Evolutionary conservation across 768 basidiomycete genomes (phyloP), one percentile per base, ranked within the genome.

Genomic region (Rhizopogon vesiculosus): DNA sequence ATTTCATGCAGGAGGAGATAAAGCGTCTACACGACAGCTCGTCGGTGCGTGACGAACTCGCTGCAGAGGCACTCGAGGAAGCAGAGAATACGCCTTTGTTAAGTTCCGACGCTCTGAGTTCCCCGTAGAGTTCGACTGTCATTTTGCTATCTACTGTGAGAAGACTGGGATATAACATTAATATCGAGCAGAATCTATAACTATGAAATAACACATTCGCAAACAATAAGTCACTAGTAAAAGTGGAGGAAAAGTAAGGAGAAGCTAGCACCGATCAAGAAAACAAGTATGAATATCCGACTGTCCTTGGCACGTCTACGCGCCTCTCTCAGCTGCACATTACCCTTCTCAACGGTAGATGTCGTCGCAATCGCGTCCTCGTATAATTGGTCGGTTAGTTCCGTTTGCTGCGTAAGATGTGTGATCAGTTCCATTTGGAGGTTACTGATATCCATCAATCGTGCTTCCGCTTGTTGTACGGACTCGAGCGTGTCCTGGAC

Each of bases 181-280:
- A 7, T 33, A 49, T 6, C 38, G 9, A 9, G 22, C 46, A 25
- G 38, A 13, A 38, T 49, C 5, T 38, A 22, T 16, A 49, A 49
- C 19, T 59, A 60, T 51, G 45, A 22, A 42, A 10, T 38, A 42
- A 48, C 40, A 56, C 35, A 35, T 49, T 42, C 40, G 42, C 44
- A 35, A 39, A 57, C 6, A 44, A 59, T 28, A 33, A 29, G 31
- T 54, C n/a, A 61, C 74, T 74, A 91, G 72, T 97, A 98, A 72
- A 88, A 87, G 70, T 98, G 94, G 62, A 98, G 72, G 80, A 98
- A 99, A 44, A 99, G 76, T 60, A 99, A 69, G 46, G 92, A 93
- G 61, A 97, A 70, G 69, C 89, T 93, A 7, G 96, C 93, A 16
- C 95, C 93, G 41, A 98, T 76, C 54, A 99, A 80, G 72, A 99